Conservation (phyloP, 257 asterid species). For the Solanum sparsipilum region DNA sequence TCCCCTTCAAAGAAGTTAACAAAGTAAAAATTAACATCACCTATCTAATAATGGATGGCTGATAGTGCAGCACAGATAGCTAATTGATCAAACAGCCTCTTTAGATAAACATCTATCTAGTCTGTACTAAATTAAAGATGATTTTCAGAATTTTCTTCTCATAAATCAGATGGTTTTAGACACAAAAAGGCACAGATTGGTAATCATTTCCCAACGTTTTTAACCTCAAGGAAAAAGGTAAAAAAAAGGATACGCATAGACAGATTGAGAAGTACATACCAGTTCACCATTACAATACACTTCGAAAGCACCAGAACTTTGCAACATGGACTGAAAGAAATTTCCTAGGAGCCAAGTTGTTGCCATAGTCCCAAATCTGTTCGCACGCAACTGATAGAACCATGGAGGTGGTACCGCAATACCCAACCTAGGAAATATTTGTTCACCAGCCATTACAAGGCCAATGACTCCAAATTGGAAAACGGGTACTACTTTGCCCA, state of each 20-base stretch:
- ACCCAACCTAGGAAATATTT: conserved; percentile 72
- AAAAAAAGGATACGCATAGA: neutral
- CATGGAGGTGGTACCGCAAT: conserved; percentile 76
- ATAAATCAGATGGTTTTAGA: neutral
- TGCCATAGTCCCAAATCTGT: conserved; percentile 83
- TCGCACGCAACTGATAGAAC: conserved; percentile 69
- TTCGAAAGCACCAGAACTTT: conserved; percentile 88
- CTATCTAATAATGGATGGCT: neutral
- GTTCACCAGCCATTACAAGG: conserved; percentile 75
- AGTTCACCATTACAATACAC: conserved; percentile 70
- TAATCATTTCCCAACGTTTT: neutral
- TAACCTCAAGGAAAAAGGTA: neutral
- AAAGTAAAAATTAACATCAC: neutral
- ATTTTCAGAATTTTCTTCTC: neutral
- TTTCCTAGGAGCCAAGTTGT: conserved; percentile 88
- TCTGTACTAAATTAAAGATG: neutral
- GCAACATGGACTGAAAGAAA: conserved; percentile 76
- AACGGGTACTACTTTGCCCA: conserved; percentile 77
- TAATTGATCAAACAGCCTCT: neutral
- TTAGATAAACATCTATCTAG: neutral
- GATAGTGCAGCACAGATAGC: neutral
- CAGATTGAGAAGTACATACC: conserved; percentile 35
- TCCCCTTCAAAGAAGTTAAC: neutral
- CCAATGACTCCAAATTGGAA: conserved; percentile 76
- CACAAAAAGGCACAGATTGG: neutral